phyloP scores from a whole-genome alignment of 768 basidiomycete species.

The Daedalea quercina region DNA sequence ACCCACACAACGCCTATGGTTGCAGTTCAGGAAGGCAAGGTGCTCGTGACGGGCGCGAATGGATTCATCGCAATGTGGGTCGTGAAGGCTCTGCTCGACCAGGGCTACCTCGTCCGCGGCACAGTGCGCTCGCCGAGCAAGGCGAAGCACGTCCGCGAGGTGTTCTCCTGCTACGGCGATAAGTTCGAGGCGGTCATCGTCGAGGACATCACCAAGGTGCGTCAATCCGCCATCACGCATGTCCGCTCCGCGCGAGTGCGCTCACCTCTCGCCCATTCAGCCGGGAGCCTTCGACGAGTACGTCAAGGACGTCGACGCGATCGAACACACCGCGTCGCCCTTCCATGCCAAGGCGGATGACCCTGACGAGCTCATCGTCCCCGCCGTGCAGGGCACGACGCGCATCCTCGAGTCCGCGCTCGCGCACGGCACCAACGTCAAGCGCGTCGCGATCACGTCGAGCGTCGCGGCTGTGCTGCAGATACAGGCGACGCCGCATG shows the following conservation, averaged over 20 bases:
- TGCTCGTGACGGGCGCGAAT: constrained; percentile 22
- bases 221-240: background rate
- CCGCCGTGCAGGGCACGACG: constrained; percentile 66
- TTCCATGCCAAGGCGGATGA: constrained; percentile 38
- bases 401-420: constrained; percentile 53
- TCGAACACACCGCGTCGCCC: constrained; percentile 65
- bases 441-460: constrained; percentile 58
- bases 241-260: no score
- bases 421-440: constrained; percentile 46
- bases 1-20: no score
- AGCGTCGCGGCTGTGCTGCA: constrained; percentile 42
- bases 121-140: constrained; percentile 38
- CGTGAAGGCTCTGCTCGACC: constrained; percentile 26
- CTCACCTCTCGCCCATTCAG: constrained; percentile 20
- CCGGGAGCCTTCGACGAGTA: constrained; percentile 70
- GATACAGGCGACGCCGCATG: constrained; percentile 13
- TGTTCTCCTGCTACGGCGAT: constrained; percentile 29
- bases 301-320: constrained; percentile 64
- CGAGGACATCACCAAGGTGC: constrained; percentile 37
- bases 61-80: constrained; percentile 26
- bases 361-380: constrained; percentile 49
- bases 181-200: constrained; percentile 38
- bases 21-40: constrained; percentile 16
- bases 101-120: constrained; percentile 35
- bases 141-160: constrained; percentile 32